Conservation (phyloP, 2,329 filamentous ascomycete species). For the Fusarium sororula region DNA sequence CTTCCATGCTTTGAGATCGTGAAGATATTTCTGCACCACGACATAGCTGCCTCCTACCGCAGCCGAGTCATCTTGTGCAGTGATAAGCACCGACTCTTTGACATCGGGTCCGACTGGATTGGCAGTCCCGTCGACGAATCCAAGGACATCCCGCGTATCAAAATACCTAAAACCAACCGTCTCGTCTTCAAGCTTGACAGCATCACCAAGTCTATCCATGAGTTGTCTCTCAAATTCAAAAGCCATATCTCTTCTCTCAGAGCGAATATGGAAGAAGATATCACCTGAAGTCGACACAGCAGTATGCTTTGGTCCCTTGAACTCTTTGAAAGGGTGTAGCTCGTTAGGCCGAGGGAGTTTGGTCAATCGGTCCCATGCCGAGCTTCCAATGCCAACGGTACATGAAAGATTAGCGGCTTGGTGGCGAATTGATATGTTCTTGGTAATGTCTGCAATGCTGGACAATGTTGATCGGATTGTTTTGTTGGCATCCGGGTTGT, state of each 20-base stretch:
- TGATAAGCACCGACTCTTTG: conserved; percentile 54
- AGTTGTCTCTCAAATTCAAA: conserved; percentile 68
- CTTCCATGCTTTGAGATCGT: conserved; percentile 60
- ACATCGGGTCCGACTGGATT: conserved; percentile 62
- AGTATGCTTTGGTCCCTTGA: conserved; percentile 59
- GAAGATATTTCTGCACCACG: conserved; percentile 67
- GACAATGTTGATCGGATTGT: conserved; percentile 57
- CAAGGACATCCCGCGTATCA: conserved; percentile 65
- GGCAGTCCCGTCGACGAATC: conserved; percentile 69
- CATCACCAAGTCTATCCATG: conserved; percentile 56
- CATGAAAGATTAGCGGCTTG: conserved; percentile 56
- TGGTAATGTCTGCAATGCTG: conserved; percentile 55
- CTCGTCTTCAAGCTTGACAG: conserved; percentile 60
- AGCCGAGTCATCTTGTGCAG: conserved; percentile 51
- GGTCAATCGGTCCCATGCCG: conserved; percentile 59
- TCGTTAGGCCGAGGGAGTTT: conserved; percentile 57
- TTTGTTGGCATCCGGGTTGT: conserved; percentile 47
- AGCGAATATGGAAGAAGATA: conserved; percentile 66
- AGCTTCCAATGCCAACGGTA: conserved; percentile 63
- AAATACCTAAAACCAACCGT: conserved; percentile 69
- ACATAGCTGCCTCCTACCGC: conserved; percentile 63
- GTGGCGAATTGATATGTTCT: conserved; percentile 64
- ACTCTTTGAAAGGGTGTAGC: conserved; percentile 58
- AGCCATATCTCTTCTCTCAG: conserved; percentile 64
- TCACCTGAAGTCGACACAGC: conserved; percentile 66